Percentiles rank a stretch among this genome's conserved stretches.
These are phyloP conservation scores for Acanthamoeba polyphaga DNA, from an alignment of 208 protist species.

Conservation along the genomic window DNA sequence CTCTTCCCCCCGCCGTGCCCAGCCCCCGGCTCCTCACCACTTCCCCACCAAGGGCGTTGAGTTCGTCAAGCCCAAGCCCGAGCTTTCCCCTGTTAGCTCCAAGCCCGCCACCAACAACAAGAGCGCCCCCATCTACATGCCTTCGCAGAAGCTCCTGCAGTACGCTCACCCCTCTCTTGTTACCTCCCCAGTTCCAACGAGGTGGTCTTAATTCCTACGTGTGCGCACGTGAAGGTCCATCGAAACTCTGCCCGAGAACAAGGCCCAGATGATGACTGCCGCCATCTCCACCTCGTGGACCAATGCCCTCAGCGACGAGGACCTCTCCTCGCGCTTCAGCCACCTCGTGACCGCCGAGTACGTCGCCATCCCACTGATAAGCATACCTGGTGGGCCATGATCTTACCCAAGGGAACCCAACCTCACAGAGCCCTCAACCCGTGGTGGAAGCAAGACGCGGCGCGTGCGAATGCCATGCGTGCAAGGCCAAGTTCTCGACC, in stretches of 20 bases:
- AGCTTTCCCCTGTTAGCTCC: background rate
- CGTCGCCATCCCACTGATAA: background rate
- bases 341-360: constrained; percentile 15
- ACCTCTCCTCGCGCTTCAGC: constrained; percentile 34
- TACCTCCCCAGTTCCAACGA: too few relatives aligned
- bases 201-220: too few relatives aligned
- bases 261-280: background rate
- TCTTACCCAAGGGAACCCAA: background rate
- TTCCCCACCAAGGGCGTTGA: background rate
- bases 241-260: background rate
- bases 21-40: background rate
- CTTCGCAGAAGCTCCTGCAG: constrained; percentile 15
- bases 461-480: background rate
- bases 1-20: background rate
- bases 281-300: constrained; percentile 52
- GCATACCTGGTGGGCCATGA: background rate
- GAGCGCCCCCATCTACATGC: constrained; percentile 38
- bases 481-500: constrained; percentile 19
- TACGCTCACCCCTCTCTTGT: background rate
- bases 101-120: background rate
- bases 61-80: constrained; percentile 3
- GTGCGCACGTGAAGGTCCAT: background rate
- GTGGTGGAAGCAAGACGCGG: constrained; percentile 30
- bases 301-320: constrained; percentile 10
- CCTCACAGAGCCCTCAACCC: background rate